phyloP scores from a whole-genome alignment of 345 rosid species.

The Acer campestre region DNA sequence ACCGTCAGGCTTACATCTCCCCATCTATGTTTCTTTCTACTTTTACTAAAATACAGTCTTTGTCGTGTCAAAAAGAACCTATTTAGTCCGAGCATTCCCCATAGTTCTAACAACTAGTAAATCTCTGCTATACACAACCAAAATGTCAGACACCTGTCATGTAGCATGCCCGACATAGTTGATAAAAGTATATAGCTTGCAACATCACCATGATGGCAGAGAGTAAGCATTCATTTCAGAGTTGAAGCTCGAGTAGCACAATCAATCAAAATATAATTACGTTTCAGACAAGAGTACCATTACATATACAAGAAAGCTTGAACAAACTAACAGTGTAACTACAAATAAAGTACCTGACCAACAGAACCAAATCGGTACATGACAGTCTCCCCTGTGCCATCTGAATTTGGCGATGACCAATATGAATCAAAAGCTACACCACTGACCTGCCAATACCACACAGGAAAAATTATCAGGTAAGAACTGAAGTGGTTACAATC shows the following conservation, averaged over 20 bases:
- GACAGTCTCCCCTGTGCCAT: constrained; percentile 79
- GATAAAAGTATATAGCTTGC: neutral
- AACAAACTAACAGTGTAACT: constrained; percentile 4
- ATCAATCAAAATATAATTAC: constrained; percentile 8
- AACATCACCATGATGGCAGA: neutral
- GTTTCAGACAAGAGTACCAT: neutral
- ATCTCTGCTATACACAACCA: neutral
- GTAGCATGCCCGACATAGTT: neutral
- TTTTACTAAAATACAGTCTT: neutral
- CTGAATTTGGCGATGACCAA: constrained; percentile 88
- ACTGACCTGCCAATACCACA: constrained; percentile 75
- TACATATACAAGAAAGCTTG: neutral
- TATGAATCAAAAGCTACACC: constrained; percentile 99
- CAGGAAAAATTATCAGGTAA: constrained; percentile 21
- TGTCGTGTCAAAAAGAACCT: neutral
- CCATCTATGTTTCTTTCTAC: neutral
- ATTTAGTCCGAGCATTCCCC: neutral
- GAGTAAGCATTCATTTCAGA: neutral
- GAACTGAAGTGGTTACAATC: constrained; percentile 23
- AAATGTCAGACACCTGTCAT: neutral
- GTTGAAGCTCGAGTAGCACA: neutral
- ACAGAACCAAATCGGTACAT: constrained; percentile 99
- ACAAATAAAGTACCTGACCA: constrained; percentile 76
- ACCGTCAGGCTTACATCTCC: neutral
- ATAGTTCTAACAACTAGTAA: neutral